These are phyloP conservation scores for Leptomonas pyrrhocoris DNA, from an alignment of 208 protist genomes.

Conservation along the genomic window DNA sequence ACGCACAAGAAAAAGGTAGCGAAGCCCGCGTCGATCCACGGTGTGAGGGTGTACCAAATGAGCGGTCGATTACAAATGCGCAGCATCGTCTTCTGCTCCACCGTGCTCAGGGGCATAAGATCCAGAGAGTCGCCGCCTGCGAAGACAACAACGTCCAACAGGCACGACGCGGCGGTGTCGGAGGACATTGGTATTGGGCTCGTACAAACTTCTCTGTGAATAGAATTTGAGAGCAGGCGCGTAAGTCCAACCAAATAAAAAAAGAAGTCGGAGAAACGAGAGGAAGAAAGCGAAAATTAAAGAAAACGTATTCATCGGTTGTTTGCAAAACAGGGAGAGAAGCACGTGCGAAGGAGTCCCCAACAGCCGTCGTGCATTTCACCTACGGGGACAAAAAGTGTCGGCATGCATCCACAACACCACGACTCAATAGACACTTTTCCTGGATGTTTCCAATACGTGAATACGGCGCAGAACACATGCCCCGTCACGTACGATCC, in stretches of 20 bases:
- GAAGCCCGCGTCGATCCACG: slow-evolving; percentile 77
- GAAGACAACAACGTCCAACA: slow-evolving; percentile 87
- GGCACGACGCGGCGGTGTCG: slow-evolving; percentile 34
- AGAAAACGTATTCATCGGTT: too few species aligned
- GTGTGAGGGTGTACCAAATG: slow-evolving; percentile 83
- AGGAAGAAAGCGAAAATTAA: too few species aligned
- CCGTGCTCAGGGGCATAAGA: slow-evolving; percentile 58
- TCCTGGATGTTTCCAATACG: too few species aligned
- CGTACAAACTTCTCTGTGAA: neutral
- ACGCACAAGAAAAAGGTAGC: slow-evolving; percentile 82
- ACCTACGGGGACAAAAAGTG: too few species aligned
- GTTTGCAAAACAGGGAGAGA: neutral
- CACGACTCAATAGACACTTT: too few species aligned
- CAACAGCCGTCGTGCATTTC: too few species aligned
- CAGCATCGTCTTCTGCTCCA: slow-evolving; percentile 76
- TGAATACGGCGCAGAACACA: too few species aligned
- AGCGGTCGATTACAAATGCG: slow-evolving; percentile 76
- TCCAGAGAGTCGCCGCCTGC: slow-evolving; percentile 58
- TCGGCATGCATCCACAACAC: too few species aligned
- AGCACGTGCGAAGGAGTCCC: neutral
- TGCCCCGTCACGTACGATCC: too few species aligned
- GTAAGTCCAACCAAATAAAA: too few species aligned
- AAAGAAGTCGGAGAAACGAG: too few species aligned
- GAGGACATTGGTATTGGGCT: slow-evolving; percentile 5
- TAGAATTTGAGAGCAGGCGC: too few species aligned